These are phyloP conservation scores for Prunus mongolica DNA, from an alignment of 306 rosid species.

Conservation along the genomic window DNA sequence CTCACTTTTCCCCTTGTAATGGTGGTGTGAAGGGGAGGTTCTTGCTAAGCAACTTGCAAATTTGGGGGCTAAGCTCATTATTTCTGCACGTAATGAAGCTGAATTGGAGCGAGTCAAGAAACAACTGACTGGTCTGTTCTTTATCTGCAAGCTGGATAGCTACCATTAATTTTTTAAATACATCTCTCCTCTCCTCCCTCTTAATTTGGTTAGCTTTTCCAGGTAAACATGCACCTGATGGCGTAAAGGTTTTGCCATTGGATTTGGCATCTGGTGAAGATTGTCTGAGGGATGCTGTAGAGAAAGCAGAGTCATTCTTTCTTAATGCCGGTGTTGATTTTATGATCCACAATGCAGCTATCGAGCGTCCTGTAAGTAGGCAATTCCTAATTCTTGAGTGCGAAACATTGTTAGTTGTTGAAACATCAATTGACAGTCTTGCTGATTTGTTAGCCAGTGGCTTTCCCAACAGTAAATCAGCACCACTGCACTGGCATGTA, in stretches of 20 bases:
- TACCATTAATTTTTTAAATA: not conserved
- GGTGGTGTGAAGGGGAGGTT: conserved; percentile 61
- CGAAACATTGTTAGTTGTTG: conserved; percentile 1
- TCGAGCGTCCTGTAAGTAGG: conserved; percentile 89
- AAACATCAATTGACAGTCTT: not conserved
- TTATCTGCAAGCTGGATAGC: conserved; percentile 6
- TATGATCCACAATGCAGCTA: conserved; percentile 93
- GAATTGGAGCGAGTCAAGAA: conserved; percentile 70
- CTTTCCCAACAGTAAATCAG: not conserved
- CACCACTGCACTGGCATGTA: not conserved
- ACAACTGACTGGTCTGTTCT: conserved; percentile 63
- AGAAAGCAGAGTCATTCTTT: conserved; percentile 67
- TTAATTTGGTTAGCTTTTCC: conserved; percentile 19
- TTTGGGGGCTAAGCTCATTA: conserved; percentile 86
- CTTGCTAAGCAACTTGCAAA: conserved; percentile 83
- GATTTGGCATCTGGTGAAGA: conserved; percentile 82
- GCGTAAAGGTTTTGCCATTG: conserved; percentile 67
- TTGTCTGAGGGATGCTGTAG: conserved; percentile 62
- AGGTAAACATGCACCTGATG: conserved; percentile 84
- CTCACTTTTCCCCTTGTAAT: not conserved
- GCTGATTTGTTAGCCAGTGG: not conserved
- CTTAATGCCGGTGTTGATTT: conserved; percentile 78
- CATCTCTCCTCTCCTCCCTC: not conserved
- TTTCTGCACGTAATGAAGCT: conserved; percentile 86
- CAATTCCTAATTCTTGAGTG: conserved; percentile 20